These are phyloP conservation scores for Graphiopsis chlorocephala DNA, from an alignment of 2,329 filamentous ascomycete genomes.

Conservation along the genomic window DNA sequence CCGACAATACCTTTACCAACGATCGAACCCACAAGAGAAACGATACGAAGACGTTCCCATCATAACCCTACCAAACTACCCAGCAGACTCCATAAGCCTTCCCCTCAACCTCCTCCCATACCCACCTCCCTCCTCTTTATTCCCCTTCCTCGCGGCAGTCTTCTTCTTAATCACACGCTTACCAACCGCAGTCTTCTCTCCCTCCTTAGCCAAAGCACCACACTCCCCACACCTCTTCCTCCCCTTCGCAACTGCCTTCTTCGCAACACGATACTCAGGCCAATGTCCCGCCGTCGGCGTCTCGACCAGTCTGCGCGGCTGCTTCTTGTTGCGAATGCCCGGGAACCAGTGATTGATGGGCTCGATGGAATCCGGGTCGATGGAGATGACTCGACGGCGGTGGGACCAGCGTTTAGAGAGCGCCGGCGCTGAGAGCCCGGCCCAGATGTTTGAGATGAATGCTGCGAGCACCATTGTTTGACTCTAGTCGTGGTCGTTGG, in stretches of 20 bases:
- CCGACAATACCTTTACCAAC: background rate
- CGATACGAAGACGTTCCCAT: background rate
- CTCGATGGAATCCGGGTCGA: background rate
- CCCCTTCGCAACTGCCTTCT: background rate
- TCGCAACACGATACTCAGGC: slow-evolving; percentile 3
- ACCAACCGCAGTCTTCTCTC: background rate
- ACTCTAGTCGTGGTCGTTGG: background rate
- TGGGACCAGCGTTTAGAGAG: background rate
- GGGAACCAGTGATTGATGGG: slow-evolving; percentile 17
- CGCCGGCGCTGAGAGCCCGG: background rate
- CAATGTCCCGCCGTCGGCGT: slow-evolving; percentile 6
- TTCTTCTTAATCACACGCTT: background rate
- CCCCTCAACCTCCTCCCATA: slow-evolving; percentile 1
- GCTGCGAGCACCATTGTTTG: background rate
- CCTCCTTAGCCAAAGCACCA: background rate
- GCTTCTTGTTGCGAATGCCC: background rate
- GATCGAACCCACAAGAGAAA: background rate
- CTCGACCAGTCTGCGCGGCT: slow-evolving; percentile 11
- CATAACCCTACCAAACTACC: background rate
- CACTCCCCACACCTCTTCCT: slow-evolving; percentile 3
- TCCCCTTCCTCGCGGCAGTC: background rate
- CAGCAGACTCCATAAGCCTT: background rate
- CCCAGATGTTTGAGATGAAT: slow-evolving; percentile 4
- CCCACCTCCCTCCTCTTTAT: background rate
- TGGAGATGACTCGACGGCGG: background rate